A percentile compares a stretch with the other conserved stretches of the same genome.
Conservation (phyloP, 2,329 filamentous ascomycete species). For the Tolypocladium ophioglossoides region DNA sequence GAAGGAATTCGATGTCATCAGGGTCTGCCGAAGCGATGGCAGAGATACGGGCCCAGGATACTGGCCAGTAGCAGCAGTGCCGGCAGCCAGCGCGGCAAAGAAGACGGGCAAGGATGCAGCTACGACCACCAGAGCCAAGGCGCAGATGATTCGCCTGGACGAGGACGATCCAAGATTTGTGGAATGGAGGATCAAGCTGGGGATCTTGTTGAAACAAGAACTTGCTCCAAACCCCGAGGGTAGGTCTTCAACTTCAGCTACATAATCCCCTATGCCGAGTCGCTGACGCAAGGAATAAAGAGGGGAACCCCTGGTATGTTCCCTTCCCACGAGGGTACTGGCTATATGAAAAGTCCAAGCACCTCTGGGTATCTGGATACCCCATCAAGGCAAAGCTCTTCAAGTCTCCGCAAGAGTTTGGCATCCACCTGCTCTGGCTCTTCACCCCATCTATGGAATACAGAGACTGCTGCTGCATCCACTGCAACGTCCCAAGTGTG, state of each 20-base stretch:
- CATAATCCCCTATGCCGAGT: not conserved
- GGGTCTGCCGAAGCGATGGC: conserved; percentile 34
- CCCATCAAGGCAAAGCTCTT: conserved; percentile 37
- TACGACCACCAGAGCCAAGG: conserved; percentile 23
- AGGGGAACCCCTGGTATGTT: conserved; percentile 33
- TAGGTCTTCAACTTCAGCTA: conserved; percentile 9
- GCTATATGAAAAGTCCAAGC: conserved; percentile 36
- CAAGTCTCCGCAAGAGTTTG: conserved; percentile 43
- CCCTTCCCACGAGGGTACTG: conserved; percentile 35
- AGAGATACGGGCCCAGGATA: conserved; percentile 33
- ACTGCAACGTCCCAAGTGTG: conserved; percentile 29
- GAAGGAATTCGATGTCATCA: conserved; percentile 30
- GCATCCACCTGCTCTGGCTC: conserved; percentile 41
- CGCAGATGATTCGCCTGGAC: conserved; percentile 31
- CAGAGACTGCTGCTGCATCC: conserved; percentile 38
- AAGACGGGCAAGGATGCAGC: conserved; percentile 23
- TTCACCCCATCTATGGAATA: conserved; percentile 35
- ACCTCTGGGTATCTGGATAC: conserved; percentile 39
- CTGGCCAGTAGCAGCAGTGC: conserved; percentile 23
- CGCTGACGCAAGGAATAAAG: conserved; percentile 13
- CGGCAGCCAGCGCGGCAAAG: conserved; percentile 19
- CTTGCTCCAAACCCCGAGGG: conserved; percentile 29
- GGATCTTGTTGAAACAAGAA: conserved; percentile 34
- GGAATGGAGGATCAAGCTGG: conserved; percentile 34
- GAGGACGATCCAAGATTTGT: conserved; percentile 32